Evolutionary conservation across 495 filamentous ascomycete species (phyloP).

Genomic region (Xylaria telfairii): DNA sequence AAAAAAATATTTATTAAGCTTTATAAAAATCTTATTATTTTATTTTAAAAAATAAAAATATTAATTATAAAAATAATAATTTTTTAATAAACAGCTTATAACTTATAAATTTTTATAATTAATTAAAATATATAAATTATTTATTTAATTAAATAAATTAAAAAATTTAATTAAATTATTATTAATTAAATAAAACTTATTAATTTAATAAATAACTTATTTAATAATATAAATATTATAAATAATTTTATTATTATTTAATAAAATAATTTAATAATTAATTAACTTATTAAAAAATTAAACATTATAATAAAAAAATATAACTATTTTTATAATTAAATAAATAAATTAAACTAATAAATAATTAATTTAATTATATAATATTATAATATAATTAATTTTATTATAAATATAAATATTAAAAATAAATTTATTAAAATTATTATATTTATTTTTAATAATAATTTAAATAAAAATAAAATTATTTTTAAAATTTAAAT

Average conservation of each 20-base stretch:
- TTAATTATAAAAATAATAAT: no score
- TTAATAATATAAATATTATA: background rate
- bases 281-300: background rate
- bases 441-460: slow-evolving; percentile 3
- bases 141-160: no score
- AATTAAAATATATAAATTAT: no score
- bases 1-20: slow-evolving; percentile 17
- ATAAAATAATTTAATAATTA: background rate
- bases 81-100: no score
- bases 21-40: background rate
- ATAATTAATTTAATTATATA: background rate
- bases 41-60: background rate
- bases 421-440: background rate
- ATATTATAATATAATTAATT: no score
- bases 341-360: background rate
- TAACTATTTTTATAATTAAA: background rate
- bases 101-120: no score
- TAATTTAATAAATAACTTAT: background rate
- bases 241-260: background rate
- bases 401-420: no score
- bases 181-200: slow-evolving; percentile 12
- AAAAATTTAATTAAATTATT: background rate
- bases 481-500: background rate
- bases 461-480: no score
- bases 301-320: background rate